A percentile compares a stretch with the other conserved stretches of the same genome.
These are phyloP conservation scores for Udeniomyces megalosporus DNA, from an alignment of 768 basidiomycete genomes.

Conservation along the genomic window DNA sequence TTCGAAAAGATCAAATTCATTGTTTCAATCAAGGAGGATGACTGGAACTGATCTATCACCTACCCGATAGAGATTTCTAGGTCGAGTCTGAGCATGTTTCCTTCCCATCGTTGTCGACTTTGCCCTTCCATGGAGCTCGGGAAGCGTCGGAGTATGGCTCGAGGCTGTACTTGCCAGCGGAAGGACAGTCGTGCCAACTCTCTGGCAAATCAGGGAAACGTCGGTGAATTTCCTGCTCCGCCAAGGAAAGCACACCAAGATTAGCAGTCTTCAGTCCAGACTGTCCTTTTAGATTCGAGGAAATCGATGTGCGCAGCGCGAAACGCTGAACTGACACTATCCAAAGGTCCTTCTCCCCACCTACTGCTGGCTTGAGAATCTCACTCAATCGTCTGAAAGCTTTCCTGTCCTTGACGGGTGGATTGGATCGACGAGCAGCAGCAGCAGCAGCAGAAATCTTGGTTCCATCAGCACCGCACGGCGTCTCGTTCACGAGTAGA, in stretches of 20 bases:
- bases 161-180: conserved; percentile 43
- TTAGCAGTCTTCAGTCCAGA: too few relatives aligned
- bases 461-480: conserved; percentile 29
- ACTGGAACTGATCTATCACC: background rate
- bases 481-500: conserved; percentile 59
- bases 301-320: background rate
- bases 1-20: background rate
- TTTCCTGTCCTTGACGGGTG: conserved; percentile 53
- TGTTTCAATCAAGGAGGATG: background rate
- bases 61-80: conserved; percentile 72
- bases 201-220: conserved; percentile 78
- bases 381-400: conserved; percentile 82
- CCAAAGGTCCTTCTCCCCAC: conserved; percentile 78
- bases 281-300: too few relatives aligned
- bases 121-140: conserved; percentile 66
- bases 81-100: conserved; percentile 56
- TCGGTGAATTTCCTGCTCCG: conserved; percentile 59
- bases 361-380: conserved; percentile 43
- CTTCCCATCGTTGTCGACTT: conserved; percentile 73
- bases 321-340: conserved; percentile 38
- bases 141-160: conserved; percentile 37
- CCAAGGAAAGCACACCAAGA: background rate
- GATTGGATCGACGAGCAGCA: conserved; percentile 8
- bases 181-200: conserved; percentile 62
- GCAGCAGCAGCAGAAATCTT: conserved; percentile 11